Evolutionary conservation across 2,329 filamentous ascomycete species (phyloP), one percentile per base, ranked within the genome.

Genomic region (Zopfia rhizophila): DNA sequence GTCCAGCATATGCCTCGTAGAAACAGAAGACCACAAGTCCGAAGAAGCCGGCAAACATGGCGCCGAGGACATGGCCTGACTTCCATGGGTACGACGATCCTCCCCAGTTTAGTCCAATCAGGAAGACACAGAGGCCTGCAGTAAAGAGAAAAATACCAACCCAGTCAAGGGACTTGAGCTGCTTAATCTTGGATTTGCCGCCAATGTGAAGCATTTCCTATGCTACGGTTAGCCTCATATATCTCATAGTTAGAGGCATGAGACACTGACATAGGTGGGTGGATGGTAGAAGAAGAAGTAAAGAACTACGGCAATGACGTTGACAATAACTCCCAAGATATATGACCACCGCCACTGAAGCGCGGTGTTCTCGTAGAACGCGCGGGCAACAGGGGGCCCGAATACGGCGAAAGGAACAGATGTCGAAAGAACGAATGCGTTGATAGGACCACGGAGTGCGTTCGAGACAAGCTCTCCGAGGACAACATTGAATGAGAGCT

Each of bases 51-150:
- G 56, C 55, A 25, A 71, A 58, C 3, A 72, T 48, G 2, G 71
- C 63, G 3, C 69, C 65, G 5, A 72, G 61, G 2, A 70, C 69
- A 17, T 69, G 65, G 8, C 56, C 63, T 16, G 59, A 65, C 25
- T 57, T 56, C 72, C 72, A 74, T 3, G 68, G 56, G 45, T 68
- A 72, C 16, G 58, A 48, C 2, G 53, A 60, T n/a, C 70, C 70
- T 7, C 69, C 70, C 68, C 67, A 78, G 17, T 74, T 76, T 41
- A 80, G 65, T 4, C 76, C 77, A 51, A 80, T 74, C 7, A 80
- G 62, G 42, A 79, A 72, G 0, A 79, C 61, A 4, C 73, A 73
- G 2, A 78, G 71, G 3, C 76, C 75, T 4, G 69, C 69, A 7
- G 72, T 74, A 66, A 73, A 79, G 27, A 80, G 65, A 53, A 77